Base-by-base conservation (phyloP, 2,329 filamentous ascomycete genomes). In the Monosporascus ibericus region DNA sequence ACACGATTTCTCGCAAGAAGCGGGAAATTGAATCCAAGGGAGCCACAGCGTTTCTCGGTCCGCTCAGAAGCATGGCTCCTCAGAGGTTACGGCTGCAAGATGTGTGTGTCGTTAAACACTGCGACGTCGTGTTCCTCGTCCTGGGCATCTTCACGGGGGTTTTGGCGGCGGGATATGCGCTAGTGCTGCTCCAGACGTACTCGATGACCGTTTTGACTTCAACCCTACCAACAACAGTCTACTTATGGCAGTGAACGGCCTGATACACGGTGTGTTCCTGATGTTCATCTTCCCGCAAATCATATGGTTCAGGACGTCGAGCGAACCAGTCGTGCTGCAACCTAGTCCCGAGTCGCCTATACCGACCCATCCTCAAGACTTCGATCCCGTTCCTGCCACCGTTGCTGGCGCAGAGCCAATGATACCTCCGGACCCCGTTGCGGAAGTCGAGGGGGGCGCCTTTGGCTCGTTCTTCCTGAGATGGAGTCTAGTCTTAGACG, bases 241-340 rank as follows among this genome's bases (percentile, higher is more conserved):
- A 9, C 55, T 62, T 24, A 61, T 63, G 52, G 55, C 59, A 5
- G 47, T 60, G 25, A 55, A 52, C 37, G 54, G 44, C 22, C 24
- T 58, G 25, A 54, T 62, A 27, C 54, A 60, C 22, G 60, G 62
- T 1, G 14, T 62, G 24, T 63, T 62, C 40, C 55, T 63, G 34
- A 64, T 63, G 58, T 61, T 63, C 40, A 51, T 61, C 22, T 64
- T 64, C n/a, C 62, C 60, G 18, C 51, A 50, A n/a, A 62, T 63
- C 18, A 64, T 64, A 9, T 57, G 50, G 44, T 62, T 56, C 25
- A 55, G 55, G 20, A 54, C 24, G 15, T 37, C 49, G 5, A 34
- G 30, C n/a, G n/a, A 25, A 17, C 42, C 39, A 5, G 25, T 9
- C 6, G 6, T 20, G 18, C 8, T 36, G 25, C 9, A 20, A 7